These are phyloP conservation scores for Pseudocercospora fuligena DNA, from an alignment of 2,329 filamentous ascomycete species.

Conservation along the genomic window DNA sequence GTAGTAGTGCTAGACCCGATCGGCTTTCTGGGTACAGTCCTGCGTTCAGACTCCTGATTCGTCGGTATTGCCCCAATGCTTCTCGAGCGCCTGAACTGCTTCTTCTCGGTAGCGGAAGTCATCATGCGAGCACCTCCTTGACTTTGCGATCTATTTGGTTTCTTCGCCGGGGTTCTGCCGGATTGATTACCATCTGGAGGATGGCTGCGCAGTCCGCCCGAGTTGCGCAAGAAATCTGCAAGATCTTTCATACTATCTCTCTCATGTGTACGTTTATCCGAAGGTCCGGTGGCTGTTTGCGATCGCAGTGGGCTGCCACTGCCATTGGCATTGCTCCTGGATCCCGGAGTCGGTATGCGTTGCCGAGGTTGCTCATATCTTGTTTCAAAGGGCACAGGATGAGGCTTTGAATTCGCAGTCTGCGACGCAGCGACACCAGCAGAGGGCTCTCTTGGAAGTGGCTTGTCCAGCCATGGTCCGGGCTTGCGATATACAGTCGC, in stretches of 20 bases:
- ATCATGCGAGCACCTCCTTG: slow-evolving; percentile 12
- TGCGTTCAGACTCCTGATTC: background rate
- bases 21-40: slow-evolving; percentile 14
- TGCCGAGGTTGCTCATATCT: slow-evolving; percentile 33
- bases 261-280: slow-evolving; percentile 11
- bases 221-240: slow-evolving; percentile 31
- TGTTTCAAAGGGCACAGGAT: slow-evolving; percentile 30
- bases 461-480: slow-evolving; percentile 29
- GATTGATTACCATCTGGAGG: slow-evolving; percentile 27
- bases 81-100: slow-evolving; percentile 21
- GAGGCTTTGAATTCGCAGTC: slow-evolving; percentile 27
- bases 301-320: slow-evolving; percentile 17
- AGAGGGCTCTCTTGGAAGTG: slow-evolving; percentile 28
- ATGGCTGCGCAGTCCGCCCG: slow-evolving; percentile 33
- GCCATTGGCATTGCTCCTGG: slow-evolving; percentile 13
- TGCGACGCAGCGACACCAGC: slow-evolving; percentile 9
- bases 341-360: slow-evolving; percentile 22
- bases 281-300: slow-evolving; percentile 22
- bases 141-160: slow-evolving; percentile 26
- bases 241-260: slow-evolving; percentile 29
- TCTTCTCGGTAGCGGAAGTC: slow-evolving; percentile 1
- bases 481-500: slow-evolving; percentile 17
- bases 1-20: background rate
- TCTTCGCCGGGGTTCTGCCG: background rate
- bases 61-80: slow-evolving; percentile 16